These are phyloP conservation scores for Symbiodinium pilosum DNA, from an alignment of 73 alveolate genomes.

Conservation along the genomic window DNA sequence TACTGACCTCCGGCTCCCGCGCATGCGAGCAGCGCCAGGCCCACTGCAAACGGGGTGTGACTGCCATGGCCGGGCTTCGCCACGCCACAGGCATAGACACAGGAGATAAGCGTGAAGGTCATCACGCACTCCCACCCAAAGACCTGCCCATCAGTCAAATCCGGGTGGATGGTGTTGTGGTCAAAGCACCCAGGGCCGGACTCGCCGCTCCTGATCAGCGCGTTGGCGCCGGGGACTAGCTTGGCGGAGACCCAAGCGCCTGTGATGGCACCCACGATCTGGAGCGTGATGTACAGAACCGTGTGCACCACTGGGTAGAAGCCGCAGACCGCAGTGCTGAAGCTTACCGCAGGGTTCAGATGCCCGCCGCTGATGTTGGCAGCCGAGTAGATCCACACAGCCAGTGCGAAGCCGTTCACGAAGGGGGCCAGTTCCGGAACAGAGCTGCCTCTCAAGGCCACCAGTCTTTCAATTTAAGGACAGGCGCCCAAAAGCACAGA, in stretches of 20 bases:
- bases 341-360: conserved; percentile 35
- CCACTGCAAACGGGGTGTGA: conserved; percentile 56
- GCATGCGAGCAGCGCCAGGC: conserved; percentile 29
- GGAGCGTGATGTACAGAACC: conserved; percentile 1
- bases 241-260: conserved; percentile 31
- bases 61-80: conserved; percentile 76
- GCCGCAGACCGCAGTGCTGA: conserved; percentile 38
- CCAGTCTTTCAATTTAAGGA: too few species aligned
- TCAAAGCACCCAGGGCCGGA: conserved; percentile 50
- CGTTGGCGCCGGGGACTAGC: conserved; percentile 25
- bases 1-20: conserved; percentile 52
- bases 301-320: conserved; percentile 46
- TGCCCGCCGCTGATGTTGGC: conserved; percentile 30
- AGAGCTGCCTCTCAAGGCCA: too few species aligned
- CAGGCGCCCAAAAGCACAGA: too few species aligned
- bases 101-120: conserved; percentile 55
- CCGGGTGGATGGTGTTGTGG: background rate
- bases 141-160: conserved; percentile 11
- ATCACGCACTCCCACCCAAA: conserved; percentile 45
- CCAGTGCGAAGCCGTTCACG: conserved; percentile 34
- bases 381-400: conserved; percentile 30
- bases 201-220: background rate
- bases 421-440: background rate
- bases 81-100: conserved; percentile 65
- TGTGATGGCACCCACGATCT: conserved; percentile 39